Evolutionary conservation across 768 basidiomycete genomes (phyloP).

Genomic region (Candolleomyces aberdarensis): DNA sequence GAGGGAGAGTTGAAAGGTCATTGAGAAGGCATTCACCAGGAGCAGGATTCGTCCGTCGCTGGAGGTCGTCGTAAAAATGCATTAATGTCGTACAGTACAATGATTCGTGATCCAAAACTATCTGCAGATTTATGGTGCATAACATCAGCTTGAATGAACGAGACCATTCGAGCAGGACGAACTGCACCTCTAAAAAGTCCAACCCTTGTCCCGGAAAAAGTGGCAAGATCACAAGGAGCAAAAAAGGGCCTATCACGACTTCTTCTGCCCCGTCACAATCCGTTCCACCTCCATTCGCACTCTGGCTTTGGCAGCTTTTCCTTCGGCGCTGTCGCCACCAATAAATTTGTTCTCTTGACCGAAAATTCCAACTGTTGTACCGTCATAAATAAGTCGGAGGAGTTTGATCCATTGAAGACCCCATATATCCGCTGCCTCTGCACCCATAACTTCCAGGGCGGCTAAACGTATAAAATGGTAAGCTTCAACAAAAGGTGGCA

Average conservation of each 20-base stretch:
- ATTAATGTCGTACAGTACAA: too few species aligned
- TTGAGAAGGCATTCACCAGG: too few species aligned
- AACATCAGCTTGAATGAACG: too few species aligned
- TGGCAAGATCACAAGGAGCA: background rate
- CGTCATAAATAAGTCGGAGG: slow-evolving; percentile 61
- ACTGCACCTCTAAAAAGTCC: too few species aligned
- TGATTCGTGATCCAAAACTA: too few species aligned
- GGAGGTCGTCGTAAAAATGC: too few species aligned
- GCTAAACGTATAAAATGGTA: slow-evolving; percentile 35
- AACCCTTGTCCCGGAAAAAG: background rate
- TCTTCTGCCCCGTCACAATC: slow-evolving; percentile 11
- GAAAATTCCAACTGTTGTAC: slow-evolving; percentile 46
- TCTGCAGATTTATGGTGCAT: too few species aligned
- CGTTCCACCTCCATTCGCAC: slow-evolving; percentile 15
- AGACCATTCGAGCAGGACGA: too few species aligned
- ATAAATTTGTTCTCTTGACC: slow-evolving; percentile 5
- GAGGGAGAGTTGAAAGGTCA: too few species aligned
- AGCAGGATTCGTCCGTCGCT: too few species aligned
- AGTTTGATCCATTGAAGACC: slow-evolving; percentile 80
- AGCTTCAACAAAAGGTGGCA: background rate
- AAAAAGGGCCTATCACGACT: background rate
- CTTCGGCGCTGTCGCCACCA: slow-evolving; percentile 12
- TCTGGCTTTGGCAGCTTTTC: slow-evolving; percentile 11
- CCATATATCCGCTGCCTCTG: slow-evolving; percentile 59
- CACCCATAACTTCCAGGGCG: slow-evolving; percentile 69